Evolutionary conservation across 2,329 filamentous ascomycete genomes (phyloP), one percentile per base, ranked within the genome.

Genomic region (Stagonosporopsis chrysanthemi): DNA sequence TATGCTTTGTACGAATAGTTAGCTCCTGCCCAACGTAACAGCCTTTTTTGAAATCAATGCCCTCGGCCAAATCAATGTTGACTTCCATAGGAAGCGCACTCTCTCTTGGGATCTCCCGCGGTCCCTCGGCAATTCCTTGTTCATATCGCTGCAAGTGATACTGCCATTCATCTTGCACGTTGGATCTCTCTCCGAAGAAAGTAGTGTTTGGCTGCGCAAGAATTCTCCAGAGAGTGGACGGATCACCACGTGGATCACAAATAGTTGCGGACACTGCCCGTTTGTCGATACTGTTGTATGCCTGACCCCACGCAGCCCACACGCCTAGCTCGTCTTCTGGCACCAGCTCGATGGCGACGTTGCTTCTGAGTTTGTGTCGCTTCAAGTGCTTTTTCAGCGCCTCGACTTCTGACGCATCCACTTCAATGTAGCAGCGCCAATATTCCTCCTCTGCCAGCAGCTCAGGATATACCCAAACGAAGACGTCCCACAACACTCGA

Each of bases 21-120:
- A 99, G 84, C 77, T 99, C 95, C 78, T 99, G 95, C 0, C 95
- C 95, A 7, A 98, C 87, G 76, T 99, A 99, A 78, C 95, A 99
- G 7, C 95, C 95, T 80, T 99, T 99, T 72, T 87, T 87, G 80
- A 95, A 99, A 77, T 97, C 91, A 64, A 99, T 89, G 24, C 87
- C 95, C 44, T 86, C 84, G 83, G 91, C 91, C 58, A 91, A 79
- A 77, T 99, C 95, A 74, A 98, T 84, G 75, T 97, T 97, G 72
- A 84, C 89, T 77, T 98, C 94, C 76, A 93, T 88, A 1, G 95
- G 94, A 52, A 99, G 81, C 0, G 92, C 88, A 17, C 83, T 80
- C 63, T 90, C 90, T 56, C 83, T 79, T 6, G 86, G 75, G 19
- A 99, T 88, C 80, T 99, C 95, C 15, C 79, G 74, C 72, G 91